These are phyloP conservation scores for Eucalyptus sideroxylon DNA, from an alignment of 345 rosid genomes.

Conservation along the genomic window DNA sequence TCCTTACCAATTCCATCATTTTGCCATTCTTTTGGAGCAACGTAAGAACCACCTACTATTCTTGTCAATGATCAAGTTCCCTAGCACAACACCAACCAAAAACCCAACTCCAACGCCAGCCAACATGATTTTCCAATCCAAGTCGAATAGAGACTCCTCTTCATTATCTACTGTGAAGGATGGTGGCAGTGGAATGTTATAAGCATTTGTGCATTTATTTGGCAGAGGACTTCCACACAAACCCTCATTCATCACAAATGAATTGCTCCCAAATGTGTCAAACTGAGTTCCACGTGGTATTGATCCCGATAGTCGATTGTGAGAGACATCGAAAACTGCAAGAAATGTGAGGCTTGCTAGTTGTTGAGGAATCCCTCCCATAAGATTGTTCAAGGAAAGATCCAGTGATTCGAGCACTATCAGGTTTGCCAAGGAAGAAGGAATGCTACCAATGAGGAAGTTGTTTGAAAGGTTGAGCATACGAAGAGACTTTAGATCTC, in stretches of 20 bases:
- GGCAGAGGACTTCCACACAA: neutral
- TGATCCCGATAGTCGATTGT: neutral
- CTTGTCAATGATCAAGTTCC: neutral
- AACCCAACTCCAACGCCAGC: neutral
- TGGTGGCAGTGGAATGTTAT: neutral
- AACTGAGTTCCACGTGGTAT: neutral
- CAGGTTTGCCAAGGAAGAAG: neutral
- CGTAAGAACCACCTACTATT: neutral
- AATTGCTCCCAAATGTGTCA: neutral
- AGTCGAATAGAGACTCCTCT: neutral
- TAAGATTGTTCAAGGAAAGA: neutral
- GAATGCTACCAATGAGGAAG: fast-evolving
- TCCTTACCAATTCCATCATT: neutral
- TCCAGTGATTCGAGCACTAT: neutral
- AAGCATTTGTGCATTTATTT: neutral
- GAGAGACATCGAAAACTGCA: neutral
- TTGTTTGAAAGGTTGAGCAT: neutral
- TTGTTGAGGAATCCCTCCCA: neutral
- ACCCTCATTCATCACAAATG: neutral
- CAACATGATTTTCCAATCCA: neutral
- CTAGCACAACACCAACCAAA: neutral
- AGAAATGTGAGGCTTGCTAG: neutral
- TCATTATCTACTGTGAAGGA: too few species aligned
- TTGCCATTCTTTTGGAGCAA: neutral
- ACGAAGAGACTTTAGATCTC: neutral